Percentiles rank a stretch among this genome's conserved stretches.
phyloP scores from a whole-genome alignment of 2,329 filamentous ascomycete species.

The Penicillium sp. region DNA sequence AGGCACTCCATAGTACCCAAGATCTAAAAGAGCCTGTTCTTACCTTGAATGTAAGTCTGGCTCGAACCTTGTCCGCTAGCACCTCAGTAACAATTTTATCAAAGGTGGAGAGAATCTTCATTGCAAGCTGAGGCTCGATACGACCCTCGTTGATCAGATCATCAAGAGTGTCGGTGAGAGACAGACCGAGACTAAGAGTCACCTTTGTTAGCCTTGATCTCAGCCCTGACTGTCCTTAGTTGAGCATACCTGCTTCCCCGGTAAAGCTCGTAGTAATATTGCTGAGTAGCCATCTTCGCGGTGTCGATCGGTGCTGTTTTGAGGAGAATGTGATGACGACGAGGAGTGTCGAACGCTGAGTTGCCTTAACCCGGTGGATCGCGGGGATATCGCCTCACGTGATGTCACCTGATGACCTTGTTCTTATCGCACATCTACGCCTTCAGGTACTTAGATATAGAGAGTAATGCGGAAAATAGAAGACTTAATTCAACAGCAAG shows the following conservation, averaged over 20 bases:
- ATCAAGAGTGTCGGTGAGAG: conserved; percentile 95
- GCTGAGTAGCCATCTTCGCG: conserved; percentile 50
- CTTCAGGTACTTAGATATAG: neutral
- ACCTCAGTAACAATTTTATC: conserved; percentile 91
- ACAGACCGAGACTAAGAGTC: conserved; percentile 75
- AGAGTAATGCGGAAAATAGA: too few species aligned
- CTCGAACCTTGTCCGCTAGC: conserved; percentile 87
- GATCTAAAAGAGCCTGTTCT: neutral
- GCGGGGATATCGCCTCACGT: conserved; percentile 15
- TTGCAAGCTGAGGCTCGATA: conserved; percentile 96
- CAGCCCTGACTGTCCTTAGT: neutral
- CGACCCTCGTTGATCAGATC: conserved; percentile 91
- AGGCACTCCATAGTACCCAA: neutral
- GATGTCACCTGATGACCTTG: conserved; percentile 10
- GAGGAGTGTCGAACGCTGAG: conserved; percentile 16
- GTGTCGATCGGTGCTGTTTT: conserved; percentile 6
- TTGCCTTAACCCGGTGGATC: conserved; percentile 10
- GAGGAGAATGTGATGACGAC: neutral
- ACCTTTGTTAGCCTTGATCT: conserved; percentile 17
- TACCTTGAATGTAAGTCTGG: conserved; percentile 93
- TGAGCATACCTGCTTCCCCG: conserved; percentile 85
- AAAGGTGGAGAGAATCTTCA: conserved; percentile 97
- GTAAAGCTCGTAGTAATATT: conserved; percentile 88
- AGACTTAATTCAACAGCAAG: neutral
- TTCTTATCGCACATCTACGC: conserved; percentile 14